Evolutionary conservation across 306 rosid species (phyloP).

Genomic region (Vigna hirtella): DNA sequence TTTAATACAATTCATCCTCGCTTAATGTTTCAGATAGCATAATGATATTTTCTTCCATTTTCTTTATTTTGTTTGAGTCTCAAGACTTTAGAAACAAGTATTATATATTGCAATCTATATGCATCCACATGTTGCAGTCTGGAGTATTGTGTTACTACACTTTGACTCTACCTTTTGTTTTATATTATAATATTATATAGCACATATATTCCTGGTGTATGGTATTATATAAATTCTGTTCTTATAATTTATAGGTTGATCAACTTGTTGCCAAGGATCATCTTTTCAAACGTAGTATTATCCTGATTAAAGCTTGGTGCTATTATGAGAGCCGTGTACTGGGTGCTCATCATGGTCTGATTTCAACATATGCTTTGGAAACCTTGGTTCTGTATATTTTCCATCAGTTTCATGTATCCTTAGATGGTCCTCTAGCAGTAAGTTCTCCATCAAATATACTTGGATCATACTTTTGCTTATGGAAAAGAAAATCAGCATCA

Average conservation of each 20-base stretch:
- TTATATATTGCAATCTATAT: conserved; percentile 1
- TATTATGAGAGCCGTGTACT: conserved; percentile 91
- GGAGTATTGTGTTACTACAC: conserved; percentile 7
- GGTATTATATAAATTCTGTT: conserved; percentile 37
- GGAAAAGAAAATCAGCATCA: conserved; percentile 38
- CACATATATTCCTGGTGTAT: conserved; percentile 26
- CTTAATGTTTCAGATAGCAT: conserved; percentile 21
- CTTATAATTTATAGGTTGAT: conserved; percentile 66
- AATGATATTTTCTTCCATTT: conserved; percentile 9
- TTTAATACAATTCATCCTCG: conserved; percentile 1
- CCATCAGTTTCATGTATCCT: conserved; percentile 70
- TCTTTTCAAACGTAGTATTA: conserved; percentile 88
- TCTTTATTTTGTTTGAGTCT: conserved; percentile 37
- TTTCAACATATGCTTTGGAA: conserved; percentile 94
- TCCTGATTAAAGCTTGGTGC: conserved; percentile 92
- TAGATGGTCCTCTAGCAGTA: conserved; percentile 82
- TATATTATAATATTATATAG: conserved; percentile 22
- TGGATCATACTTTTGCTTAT: conserved; percentile 25
- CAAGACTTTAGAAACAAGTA: conserved; percentile 10
- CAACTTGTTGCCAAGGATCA: conserved; percentile 73
- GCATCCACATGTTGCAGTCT: neutral
- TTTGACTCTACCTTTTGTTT: conserved; percentile 23
- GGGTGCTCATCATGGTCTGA: conserved; percentile 91
- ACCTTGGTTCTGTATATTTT: conserved; percentile 83
- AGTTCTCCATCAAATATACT: conserved; percentile 52